These are phyloP conservation scores for Colletotrichum sp. DNA, from an alignment of 2,329 filamentous ascomycete genomes.

Conservation along the genomic window DNA sequence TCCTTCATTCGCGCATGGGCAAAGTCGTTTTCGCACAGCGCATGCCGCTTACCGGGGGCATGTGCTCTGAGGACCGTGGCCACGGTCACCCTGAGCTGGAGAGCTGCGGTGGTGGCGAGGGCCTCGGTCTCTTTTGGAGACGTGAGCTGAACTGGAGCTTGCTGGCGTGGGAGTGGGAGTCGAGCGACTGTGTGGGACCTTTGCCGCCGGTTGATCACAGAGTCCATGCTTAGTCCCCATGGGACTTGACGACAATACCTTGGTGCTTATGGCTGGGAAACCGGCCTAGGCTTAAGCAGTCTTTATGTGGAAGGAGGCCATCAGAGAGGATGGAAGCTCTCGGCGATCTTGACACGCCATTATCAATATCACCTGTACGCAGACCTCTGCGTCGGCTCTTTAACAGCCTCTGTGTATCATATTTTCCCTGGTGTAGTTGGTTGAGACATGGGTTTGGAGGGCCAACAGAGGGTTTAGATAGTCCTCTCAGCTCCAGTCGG, in stretches of 20 bases:
- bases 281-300: conserved; percentile 19
- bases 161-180: conserved; percentile 78
- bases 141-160: conserved; percentile 87
- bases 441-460: conserved; percentile 30
- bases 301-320: conserved; percentile 7
- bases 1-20: conserved; percentile 91
- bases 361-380: conserved; percentile 2
- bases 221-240: conserved; percentile 47
- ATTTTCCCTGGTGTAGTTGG: background rate
- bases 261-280: conserved; percentile 15
- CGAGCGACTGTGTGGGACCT: conserved; percentile 40
- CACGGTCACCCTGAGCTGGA: conserved; percentile 43
- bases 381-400: background rate
- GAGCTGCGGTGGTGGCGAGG: conserved; percentile 55
- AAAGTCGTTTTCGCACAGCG: conserved; percentile 80
- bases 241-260: conserved; percentile 24
- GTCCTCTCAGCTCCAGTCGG: conserved; percentile 44
- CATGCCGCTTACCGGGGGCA: conserved; percentile 81
- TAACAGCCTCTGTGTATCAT: background rate
- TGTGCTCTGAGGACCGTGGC: conserved; percentile 76
- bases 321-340: background rate
- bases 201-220: conserved; percentile 48
- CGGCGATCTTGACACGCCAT: background rate
- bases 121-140: conserved; percentile 73
- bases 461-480: conserved; percentile 56